Evolutionary conservation across 1,139 yeast species (phyloP), one percentile per base, ranked within the genome.

Genomic region (Hyphopichia buzzinii): DNA sequence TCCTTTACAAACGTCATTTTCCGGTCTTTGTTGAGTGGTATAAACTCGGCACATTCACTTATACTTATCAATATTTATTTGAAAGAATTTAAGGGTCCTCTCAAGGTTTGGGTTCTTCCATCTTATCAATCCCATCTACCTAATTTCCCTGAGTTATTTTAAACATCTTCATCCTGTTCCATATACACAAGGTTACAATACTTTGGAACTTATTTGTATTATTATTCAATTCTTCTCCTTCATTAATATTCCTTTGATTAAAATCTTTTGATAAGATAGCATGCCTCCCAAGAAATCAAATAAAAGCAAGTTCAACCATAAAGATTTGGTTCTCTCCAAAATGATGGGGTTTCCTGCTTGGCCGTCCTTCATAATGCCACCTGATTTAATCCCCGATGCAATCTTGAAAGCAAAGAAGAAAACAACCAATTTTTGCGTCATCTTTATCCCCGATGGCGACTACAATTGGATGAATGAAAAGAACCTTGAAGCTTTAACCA

Each of bases 331-430:
- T 10, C 54, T 67, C 43, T 73, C 76, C 37, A 71, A 71, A 47
- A 70, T 71, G 76, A 62, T 67, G 22, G 72, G 75, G 31, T 71
- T 64, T 46, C 72, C 74, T 1, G 70, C 72, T 22, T 71, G 77
- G 77, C 77, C 77, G 8, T 67, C 74, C 13, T 71, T 69, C 42
- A 68, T 71, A 40, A 67, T 69, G 67, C 77, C 77, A 1, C 45
- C 52, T 10, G 59, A 60, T 26, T 52, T 62, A 45, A 62, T 70
- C 19, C 75, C 77, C 6, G 50, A 56, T 4, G 56, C 59, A 17
- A 71, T 70, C n/a, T 43, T 59, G 45, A 54, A 54, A 37, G 71
- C 59, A 16, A 64, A 66, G 50, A 66, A 66, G 57, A 67, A 67
- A 36, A 51, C 61, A 19, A 62, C 71, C 16, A 60, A 62, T 25